Evolutionary conservation across 192 early-diverging fungal species (phyloP), one percentile per base, ranked within the genome.

Genomic region (Chytriomyces sp.): DNA sequence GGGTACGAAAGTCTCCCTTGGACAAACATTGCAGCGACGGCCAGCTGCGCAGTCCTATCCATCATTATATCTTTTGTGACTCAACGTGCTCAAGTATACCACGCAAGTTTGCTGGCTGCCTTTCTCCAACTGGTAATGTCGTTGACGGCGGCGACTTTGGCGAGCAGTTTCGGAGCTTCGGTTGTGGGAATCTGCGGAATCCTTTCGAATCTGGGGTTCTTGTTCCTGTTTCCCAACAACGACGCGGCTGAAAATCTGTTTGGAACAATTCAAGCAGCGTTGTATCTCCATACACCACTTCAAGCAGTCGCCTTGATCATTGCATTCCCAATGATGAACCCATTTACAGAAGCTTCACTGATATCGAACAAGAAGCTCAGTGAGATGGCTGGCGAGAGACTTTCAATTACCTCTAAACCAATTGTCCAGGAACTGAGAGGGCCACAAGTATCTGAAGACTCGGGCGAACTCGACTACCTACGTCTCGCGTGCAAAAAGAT

Each of bases 61-160:
- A 26, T 62, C 44, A 23, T n/a, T 5, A 35, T 73, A 8, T 53
- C 71, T 5, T 73, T 43, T 45, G 53, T 0, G 11, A 0, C 62
- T 8, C 61, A 61, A 44, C 62, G 49, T 45, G 13, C 26, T 7
- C 43, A 23, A 11, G 26, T 48, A 1, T 49, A 73, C 57, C 45
- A 62, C 45, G 57, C 71, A 7, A 73, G 46, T 45, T 61, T 62
- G 45, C 44, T 73, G n/a, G 45, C 62, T 24, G 10, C 45, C 5
- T 73, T 73, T 57, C 8, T 73, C 26, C 71, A 73, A 47, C 62
- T n/a, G 0, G 16, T 1, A n/a, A 20, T 20, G 20, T 57, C 20
- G 53, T 57, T 57, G 3, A 20, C 53, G 13, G 53, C 3, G 13
- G 53, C 16, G 16, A 1, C 0, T 13, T 5, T 57, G 5, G 13